Evolutionary conservation across 495 filamentous ascomycete species (phyloP).

Genomic region (Penicillium verhagenii): DNA sequence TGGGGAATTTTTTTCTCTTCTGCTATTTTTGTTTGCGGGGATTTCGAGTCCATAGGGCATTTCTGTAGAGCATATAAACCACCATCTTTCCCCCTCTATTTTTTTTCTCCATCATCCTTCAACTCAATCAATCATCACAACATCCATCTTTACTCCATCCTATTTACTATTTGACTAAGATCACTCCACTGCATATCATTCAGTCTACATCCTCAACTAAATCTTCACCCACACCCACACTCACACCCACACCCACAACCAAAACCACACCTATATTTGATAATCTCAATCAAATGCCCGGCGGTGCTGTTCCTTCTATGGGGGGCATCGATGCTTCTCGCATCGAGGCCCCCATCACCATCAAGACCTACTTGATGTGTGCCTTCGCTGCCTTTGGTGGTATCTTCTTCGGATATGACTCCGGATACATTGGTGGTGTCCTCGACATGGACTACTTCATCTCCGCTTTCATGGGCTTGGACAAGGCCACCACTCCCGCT

Average conservation of each 20-base stretch:
- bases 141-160: neutral
- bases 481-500: constrained; percentile 22
- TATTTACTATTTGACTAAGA: neutral
- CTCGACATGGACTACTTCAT: constrained; percentile 54
- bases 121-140: neutral
- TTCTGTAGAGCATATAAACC: neutral
- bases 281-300: constrained; percentile 21
- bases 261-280: constrained; percentile 6
- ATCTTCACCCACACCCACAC: neutral
- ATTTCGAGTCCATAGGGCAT: neutral
- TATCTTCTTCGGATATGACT: constrained; percentile 56
- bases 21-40: neutral
- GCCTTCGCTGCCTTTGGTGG: constrained; percentile 60
- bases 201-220: neutral
- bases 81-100: constrained; percentile 1
- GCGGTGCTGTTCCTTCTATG: constrained; percentile 18
- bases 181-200: neutral
- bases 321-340: constrained; percentile 40
- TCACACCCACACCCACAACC: neutral
- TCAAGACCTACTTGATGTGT: constrained; percentile 62
- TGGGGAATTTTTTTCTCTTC: neutral
- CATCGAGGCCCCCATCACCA: constrained; percentile 62
- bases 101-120: constrained; percentile 8
- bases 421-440: constrained; percentile 57
- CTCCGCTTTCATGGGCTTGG: constrained; percentile 36